phyloP scores from a whole-genome alignment of 2,329 filamentous ascomycete species.

The Sclerotinia subarctica region DNA sequence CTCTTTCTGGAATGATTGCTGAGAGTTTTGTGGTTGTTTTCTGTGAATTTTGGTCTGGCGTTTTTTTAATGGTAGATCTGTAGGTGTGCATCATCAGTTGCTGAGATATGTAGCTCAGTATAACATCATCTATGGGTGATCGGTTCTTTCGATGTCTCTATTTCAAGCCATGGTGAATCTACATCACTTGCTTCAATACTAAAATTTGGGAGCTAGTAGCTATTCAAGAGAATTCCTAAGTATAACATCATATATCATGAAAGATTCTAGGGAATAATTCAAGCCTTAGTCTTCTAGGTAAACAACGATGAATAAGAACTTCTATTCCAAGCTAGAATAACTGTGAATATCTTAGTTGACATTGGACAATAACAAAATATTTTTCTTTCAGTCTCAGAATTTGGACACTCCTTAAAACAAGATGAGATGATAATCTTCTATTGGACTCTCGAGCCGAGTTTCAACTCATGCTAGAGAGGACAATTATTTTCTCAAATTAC shows the following conservation, averaged over 20 bases:
- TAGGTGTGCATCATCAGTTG: no score
- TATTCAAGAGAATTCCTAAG: neutral
- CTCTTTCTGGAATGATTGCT: neutral
- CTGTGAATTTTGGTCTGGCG: neutral
- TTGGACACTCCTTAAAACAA: neutral
- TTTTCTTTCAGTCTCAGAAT: neutral
- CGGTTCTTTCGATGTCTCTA: no score
- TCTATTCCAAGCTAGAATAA: neutral
- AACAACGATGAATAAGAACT: neutral
- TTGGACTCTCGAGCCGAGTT: conserved; percentile 2
- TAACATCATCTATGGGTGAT: no score
- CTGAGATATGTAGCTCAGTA: no score
- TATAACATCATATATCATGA: neutral
- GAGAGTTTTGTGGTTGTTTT: neutral
- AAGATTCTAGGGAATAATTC: no score
- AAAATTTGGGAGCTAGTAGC: neutral
- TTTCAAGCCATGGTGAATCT: no score
- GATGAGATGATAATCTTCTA: neutral
- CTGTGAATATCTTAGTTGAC: no score
- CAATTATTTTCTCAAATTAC: neutral
- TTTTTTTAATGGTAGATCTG: no score
- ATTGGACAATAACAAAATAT: neutral
- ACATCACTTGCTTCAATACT: neutral
- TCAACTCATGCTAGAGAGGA: neutral
- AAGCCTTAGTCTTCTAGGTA: neutral